Conservation (phyloP, 139 green algal genomes). For the Spirogloea muscicola region DNA sequence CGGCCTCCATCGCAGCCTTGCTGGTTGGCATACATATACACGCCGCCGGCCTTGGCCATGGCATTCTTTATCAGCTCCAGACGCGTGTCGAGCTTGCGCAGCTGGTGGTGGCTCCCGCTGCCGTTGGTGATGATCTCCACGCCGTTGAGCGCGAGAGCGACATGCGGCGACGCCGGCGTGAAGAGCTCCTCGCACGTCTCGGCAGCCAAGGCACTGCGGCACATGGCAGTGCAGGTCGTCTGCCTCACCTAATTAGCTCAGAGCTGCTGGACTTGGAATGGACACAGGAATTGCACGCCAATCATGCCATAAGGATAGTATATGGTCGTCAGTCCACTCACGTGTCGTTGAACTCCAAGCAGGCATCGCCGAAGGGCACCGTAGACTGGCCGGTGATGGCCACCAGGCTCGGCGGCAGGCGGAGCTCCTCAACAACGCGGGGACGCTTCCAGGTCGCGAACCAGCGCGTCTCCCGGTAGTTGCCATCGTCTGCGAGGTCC, state of each 20-base stretch:
- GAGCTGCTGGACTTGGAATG: too few species aligned
- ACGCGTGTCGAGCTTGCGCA: constrained; percentile 76
- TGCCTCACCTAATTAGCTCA: too few species aligned
- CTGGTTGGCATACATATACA: constrained; percentile 98
- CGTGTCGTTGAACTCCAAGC: constrained; percentile 64
- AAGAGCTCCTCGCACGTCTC: constrained; percentile 98
- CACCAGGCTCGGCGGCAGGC: constrained; percentile 62
- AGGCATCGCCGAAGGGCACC: constrained; percentile 78
- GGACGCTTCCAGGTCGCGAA: constrained; percentile 52
- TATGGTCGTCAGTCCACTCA: constrained; percentile 13
- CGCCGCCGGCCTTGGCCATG: constrained; percentile 82
- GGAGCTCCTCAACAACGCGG: constrained; percentile 60
- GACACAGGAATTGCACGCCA: too few species aligned
- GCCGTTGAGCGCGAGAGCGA: constrained; percentile 54
- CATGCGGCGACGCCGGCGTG: constrained; percentile 68
- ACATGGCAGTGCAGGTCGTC: too few species aligned
- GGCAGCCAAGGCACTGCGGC: constrained; percentile 52
- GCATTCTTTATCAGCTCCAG: constrained; percentile 80
- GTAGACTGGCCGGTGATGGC: constrained; percentile 60
- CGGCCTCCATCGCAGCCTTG: constrained; percentile 89
- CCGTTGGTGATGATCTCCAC: constrained; percentile 95
- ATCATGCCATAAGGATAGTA: too few species aligned
- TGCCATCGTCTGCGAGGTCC: constrained; percentile 91
- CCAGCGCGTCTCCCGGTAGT: constrained; percentile 81
- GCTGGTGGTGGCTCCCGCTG: constrained; percentile 80